Evolutionary conservation across 2,329 filamentous ascomycete species (phyloP).

Genomic region (Trichoderma sp.): DNA sequence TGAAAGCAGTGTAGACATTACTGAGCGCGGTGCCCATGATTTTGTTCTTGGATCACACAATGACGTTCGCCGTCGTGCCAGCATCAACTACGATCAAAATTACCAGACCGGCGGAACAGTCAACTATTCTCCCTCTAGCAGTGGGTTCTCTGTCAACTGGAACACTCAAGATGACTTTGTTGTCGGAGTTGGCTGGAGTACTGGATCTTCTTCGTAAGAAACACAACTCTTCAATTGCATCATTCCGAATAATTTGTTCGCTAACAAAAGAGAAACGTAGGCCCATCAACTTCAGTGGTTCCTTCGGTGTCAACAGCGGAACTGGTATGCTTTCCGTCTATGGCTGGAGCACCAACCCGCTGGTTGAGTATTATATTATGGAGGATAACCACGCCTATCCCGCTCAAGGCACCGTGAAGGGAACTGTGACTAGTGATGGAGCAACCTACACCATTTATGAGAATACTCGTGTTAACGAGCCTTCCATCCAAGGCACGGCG

Average conservation of each 20-base stretch:
- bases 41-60: slow-evolving; percentile 13
- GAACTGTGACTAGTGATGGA: slow-evolving; percentile 38
- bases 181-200: slow-evolving; percentile 23
- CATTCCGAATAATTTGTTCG: background rate
- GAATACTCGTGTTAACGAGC: slow-evolving; percentile 40
- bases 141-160: slow-evolving; percentile 23
- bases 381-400: slow-evolving; percentile 40
- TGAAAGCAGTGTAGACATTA: background rate
- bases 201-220: slow-evolving; percentile 15
- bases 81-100: slow-evolving; percentile 24
- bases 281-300: slow-evolving; percentile 10
- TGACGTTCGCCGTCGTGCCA: slow-evolving; percentile 1
- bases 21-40: slow-evolving; percentile 9
- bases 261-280: background rate
- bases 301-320: slow-evolving; percentile 25
- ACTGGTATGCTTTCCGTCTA: slow-evolving; percentile 40
- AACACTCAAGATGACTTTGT: slow-evolving; percentile 24
- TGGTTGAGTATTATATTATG: slow-evolving; percentile 41
- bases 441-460: slow-evolving; percentile 39
- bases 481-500: slow-evolving; percentile 48
- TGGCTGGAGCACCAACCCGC: slow-evolving; percentile 38
- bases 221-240: background rate
- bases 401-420: slow-evolving; percentile 33
- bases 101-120: slow-evolving; percentile 24
- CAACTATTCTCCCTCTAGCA: slow-evolving; percentile 20